Conservation (phyloP, 768 basidiomycete species). For the Sarcodon sp. region DNA sequence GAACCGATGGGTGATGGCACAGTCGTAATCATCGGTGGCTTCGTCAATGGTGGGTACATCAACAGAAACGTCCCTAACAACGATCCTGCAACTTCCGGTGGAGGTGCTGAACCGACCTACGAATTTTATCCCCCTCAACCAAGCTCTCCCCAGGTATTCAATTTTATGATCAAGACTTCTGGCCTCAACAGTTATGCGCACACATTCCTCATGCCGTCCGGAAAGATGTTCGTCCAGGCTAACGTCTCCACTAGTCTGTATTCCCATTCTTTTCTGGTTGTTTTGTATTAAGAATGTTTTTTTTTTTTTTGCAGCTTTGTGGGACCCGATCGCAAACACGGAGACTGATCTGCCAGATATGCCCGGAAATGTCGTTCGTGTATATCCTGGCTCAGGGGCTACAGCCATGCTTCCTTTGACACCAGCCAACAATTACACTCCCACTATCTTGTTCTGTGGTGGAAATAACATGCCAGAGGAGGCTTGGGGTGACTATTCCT, state of each 20-base stretch:
- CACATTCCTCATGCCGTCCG: slow-evolving; percentile 53
- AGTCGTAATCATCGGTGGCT: slow-evolving; percentile 72
- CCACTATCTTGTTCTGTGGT: slow-evolving; percentile 84
- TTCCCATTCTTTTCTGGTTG: too few relatives aligned
- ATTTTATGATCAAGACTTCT: slow-evolving; percentile 59
- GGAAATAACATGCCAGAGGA: slow-evolving; percentile 68
- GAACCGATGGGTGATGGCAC: slow-evolving; percentile 68
- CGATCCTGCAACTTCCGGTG: slow-evolving; percentile 51
- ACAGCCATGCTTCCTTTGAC: slow-evolving; percentile 86
- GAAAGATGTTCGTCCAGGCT: slow-evolving; percentile 72
- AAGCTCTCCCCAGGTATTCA: slow-evolving; percentile 35
- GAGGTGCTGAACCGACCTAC: slow-evolving; percentile 68
- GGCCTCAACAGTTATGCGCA: slow-evolving; percentile 73
- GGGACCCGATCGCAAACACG: slow-evolving; percentile 38
- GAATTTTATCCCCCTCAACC: slow-evolving; percentile 65
- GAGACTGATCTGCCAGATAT: slow-evolving; percentile 60
- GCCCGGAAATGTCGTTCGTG: slow-evolving; percentile 63
- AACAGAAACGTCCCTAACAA: slow-evolving; percentile 62
- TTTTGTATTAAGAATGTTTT: too few relatives aligned
- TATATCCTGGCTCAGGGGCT: slow-evolving; percentile 86
- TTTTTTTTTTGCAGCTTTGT: slow-evolving; percentile 12
- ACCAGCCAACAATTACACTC: slow-evolving; percentile 76
- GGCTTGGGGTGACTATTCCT: slow-evolving; percentile 67
- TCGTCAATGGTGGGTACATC: slow-evolving; percentile 66
- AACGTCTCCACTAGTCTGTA: slow-evolving; percentile 52